Evolutionary conservation across 225 moss, liverwort and hornwort species (phyloP), one percentile per base, ranked within the genome.

Genomic region (Sphagnum contortum): DNA sequence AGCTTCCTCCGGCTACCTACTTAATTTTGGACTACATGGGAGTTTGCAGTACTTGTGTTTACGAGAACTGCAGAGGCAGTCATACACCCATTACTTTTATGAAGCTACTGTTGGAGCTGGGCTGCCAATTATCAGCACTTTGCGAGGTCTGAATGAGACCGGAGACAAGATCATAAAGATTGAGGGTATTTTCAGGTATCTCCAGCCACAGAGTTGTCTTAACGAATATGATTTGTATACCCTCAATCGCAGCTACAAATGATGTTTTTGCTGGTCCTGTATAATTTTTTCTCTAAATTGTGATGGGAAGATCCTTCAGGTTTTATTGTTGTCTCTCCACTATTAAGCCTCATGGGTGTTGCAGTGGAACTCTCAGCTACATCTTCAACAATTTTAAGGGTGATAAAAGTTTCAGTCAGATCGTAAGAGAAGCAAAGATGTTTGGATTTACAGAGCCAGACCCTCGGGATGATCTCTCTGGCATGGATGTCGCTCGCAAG

Each of bases 21-120:
- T 29, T 29, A 29, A 29, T 29, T 29, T 29, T 29, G 29, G 29
- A 29, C 29, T 29, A 29, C 29, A 29, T 29, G 29, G 29, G 29
- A 29, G 29, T 29, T 29, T 29, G 29, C 71, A 99, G 93, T 99
- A 99, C 71, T 73, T 82, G 54, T 76, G 71, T 47, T 71, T 96
- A 48, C 88, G 79, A 68, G 80, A 79, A 47, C 73, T 93, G 12
- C 98, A 93, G 71, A 76, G 98, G 57, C 69, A 81, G 59, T 89
- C 91, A 54, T 86, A 91, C 47, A 86, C 74, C 47, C 98, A 93
- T 77, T 99, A 93, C 70, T 99, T 99, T 65, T 99, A 89, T 55
- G 98, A 99, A 70, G 93, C 98, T 62, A 91, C 98, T 60, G 98
- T 99, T 60, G 93, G 98, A 57, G 98, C 93, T 4, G 98, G 98